Base-by-base conservation (phyloP, 164 flowering plant species). In the Vitis riparia region DNA sequence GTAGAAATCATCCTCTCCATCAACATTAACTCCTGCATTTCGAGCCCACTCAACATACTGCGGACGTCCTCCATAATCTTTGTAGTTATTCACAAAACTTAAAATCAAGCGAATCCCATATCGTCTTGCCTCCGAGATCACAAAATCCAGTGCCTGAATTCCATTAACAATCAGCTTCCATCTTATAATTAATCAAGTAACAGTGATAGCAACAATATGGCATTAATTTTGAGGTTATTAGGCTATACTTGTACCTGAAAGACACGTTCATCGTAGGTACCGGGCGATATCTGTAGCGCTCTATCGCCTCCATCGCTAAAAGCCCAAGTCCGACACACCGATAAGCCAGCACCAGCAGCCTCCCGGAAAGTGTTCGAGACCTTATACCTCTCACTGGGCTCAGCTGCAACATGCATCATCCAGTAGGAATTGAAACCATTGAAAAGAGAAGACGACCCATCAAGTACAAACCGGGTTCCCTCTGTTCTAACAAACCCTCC, bases 351-450 rank as follows among this genome's bases (percentile, higher is more conserved):
- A 3, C 68, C 63, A 0, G 85, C 51, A 44, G 90, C 86, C 13
- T 84, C 73, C 0, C 64, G 75, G 5, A 85, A 72, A 3, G 68
- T 83, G 1, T 63, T 19, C 14, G 83, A 64, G 3, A 83, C 71
- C 55, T 83, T 81, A 29, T 55, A 12, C 56, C 85, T 65, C 13
- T 73, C 19, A 37, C 37, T 50, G 4, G 80, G 87, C 2, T 78
- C 71, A 0, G 83, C 47, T 0, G 90, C 87, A 9, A 80, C 69
- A 10, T 60, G 29, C 87, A 87, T 85, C 79, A 87, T 50, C 90
- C 88, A 87, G 32, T 83, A 87, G 1, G 90, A 59, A 48, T 85
- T 87, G 73, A 84, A 87, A 0, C 90, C 90, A 68, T 84, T 84
- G 62, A 73, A 11, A 68, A 62, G 56, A 81, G 79, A 0, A 85